A percentile compares a stretch with the other conserved stretches of the same genome.
Conservation (phyloP, 129 eudicot species). For the Calendula officinalis region DNA sequence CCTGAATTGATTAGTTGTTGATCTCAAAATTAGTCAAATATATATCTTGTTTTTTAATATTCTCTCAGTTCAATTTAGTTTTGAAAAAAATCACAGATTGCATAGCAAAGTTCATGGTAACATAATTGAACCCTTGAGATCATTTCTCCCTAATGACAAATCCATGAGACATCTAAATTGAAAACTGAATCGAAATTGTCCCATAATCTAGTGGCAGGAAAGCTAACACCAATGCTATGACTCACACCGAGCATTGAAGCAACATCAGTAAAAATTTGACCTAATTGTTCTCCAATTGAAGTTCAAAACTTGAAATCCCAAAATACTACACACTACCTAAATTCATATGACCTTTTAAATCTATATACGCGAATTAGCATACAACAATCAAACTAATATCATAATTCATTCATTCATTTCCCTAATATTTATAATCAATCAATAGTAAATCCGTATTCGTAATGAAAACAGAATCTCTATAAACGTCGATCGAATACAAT, state of each 20-base stretch:
- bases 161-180: not conserved
- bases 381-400: not conserved
- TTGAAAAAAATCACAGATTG: not conserved
- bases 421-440: slow-evolving; percentile 9
- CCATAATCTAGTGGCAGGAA: not conserved
- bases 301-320: not conserved
- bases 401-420: slow-evolving; percentile 2
- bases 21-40: too few relatives aligned
- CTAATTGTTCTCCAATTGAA: slow-evolving; percentile 5
- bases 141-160: not conserved
- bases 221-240: slow-evolving; percentile 1
- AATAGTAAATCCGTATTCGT: not conserved
- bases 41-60: too few relatives aligned
- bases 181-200: not conserved
- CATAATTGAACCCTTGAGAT: slow-evolving; percentile 1
- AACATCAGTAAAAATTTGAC: not conserved
- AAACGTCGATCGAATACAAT: not conserved
- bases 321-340: slow-evolving; percentile 2
- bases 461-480: not conserved
- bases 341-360: not conserved
- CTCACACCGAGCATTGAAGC: slow-evolving; percentile 5
- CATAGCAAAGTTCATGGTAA: slow-evolving; percentile 6
- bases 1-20: too few relatives aligned
- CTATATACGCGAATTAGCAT: not conserved
- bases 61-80: not conserved